phyloP scores from a whole-genome alignment of 805 yeast genomes.

The Yarrowia osloensis region DNA sequence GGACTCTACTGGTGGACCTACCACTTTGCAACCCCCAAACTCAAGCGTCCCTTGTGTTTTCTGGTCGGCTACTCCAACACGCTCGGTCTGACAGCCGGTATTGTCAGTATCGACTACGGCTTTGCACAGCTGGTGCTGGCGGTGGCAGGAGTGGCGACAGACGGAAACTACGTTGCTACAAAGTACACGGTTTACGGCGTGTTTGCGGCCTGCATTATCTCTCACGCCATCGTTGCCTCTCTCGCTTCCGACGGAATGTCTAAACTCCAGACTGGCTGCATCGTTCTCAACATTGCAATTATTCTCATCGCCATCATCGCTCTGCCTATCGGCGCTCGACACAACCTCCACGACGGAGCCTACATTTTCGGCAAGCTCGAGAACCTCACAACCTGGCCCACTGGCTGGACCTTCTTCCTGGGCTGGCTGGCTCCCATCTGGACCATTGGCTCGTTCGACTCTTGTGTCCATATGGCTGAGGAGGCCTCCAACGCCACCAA shows the following conservation, averaged over 20 bases:
- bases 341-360: slow-evolving; percentile 50
- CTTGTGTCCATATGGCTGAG: slow-evolving; percentile 71
- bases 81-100: slow-evolving; percentile 63
- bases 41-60: slow-evolving; percentile 56
- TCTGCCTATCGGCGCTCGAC: slow-evolving; percentile 34
- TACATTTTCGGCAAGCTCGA: slow-evolving; percentile 58
- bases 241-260: slow-evolving; percentile 60
- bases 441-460: slow-evolving; percentile 75
- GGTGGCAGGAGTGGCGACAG: slow-evolving; percentile 46
- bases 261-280: slow-evolving; percentile 60
- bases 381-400: slow-evolving; percentile 57
- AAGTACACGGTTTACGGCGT: slow-evolving; percentile 61
- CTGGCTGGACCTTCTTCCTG: slow-evolving; percentile 57
- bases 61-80: slow-evolving; percentile 69
- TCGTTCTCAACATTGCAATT: slow-evolving; percentile 53
- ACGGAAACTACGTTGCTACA: slow-evolving; percentile 58
- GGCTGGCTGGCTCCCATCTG: slow-evolving; percentile 69
- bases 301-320: slow-evolving; percentile 50
- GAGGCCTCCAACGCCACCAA: slow-evolving; percentile 64
- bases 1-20: slow-evolving; percentile 72
- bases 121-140: slow-evolving; percentile 59
- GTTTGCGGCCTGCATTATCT: slow-evolving; percentile 59
- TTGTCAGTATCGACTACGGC: slow-evolving; percentile 70
- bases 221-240: slow-evolving; percentile 57
- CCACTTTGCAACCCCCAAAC: slow-evolving; percentile 60